A percentile compares a stretch with the other conserved stretches of the same genome.
These are phyloP conservation scores for Microsporum canis DNA, from an alignment of 2,329 filamentous ascomycete species.

Conservation along the genomic window DNA sequence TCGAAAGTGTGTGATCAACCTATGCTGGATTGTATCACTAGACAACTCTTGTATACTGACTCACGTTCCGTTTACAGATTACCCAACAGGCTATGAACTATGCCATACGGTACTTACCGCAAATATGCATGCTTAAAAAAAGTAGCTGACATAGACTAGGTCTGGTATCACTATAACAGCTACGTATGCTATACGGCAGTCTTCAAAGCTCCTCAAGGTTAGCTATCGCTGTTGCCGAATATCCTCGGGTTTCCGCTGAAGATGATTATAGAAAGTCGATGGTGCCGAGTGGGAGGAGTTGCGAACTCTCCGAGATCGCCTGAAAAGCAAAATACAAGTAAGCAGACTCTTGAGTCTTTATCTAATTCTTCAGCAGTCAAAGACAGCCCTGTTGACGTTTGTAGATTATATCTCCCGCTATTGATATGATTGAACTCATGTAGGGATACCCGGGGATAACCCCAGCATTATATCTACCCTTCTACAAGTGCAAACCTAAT, in stretches of 20 bases:
- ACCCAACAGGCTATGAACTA: constrained; percentile 81
- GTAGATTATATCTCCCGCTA: constrained; percentile 75
- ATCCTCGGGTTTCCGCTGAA: neutral
- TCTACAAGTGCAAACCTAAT: constrained; percentile 11
- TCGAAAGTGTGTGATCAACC: constrained; percentile 39
- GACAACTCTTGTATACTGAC: neutral
- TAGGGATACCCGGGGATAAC: constrained; percentile 28
- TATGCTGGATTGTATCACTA: neutral
- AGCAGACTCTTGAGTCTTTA: constrained; percentile 14
- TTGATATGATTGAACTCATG: constrained; percentile 88
- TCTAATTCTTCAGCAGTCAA: neutral
- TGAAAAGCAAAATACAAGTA: constrained; percentile 78
- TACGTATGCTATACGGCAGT: constrained; percentile 73
- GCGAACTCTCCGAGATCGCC: constrained; percentile 55
- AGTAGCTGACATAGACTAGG: constrained; percentile 21
- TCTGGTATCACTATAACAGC: constrained; percentile 80
- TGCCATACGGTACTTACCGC: constrained; percentile 52
- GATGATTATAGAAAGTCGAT: constrained; percentile 48
- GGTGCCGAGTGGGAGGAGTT: constrained; percentile 63
- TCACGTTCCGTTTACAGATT: constrained; percentile 32
- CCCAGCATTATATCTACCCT: neutral
- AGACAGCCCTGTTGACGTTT: constrained; percentile 2
- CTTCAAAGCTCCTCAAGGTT: constrained; percentile 61
- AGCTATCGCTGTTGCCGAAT: neutral
- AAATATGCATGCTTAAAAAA: neutral